Evolutionary conservation across 2,329 filamentous ascomycete genomes (phyloP), one percentile per base, ranked within the genome.

Genomic region (Seiridium unicorne): DNA sequence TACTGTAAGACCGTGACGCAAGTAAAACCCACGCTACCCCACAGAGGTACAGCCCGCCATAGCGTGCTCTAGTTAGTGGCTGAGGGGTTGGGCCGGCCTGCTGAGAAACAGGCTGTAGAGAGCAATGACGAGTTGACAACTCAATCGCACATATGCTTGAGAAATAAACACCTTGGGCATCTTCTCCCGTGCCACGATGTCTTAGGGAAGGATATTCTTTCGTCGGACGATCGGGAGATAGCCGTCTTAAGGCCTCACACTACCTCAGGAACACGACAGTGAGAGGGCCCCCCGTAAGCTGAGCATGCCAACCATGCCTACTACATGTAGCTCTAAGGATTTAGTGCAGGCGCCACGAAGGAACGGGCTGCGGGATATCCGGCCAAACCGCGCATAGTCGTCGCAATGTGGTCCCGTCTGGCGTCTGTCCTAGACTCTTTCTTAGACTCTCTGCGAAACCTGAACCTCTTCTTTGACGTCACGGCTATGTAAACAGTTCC

Each of bases 1-100:
- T 26, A 26, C 18, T 26, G 18, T 26, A 32, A 32, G 35, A 51
- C 49, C 49, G 49, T 51, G 49, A 51, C 49, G 49, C 49, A 51
- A 51, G 35, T 35, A 34, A 51, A 51, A 51, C 49, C 49, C 49
- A 38, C 34, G 31, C 49, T 51, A 51, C 49, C 49, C 49, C 49
- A 51, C 49, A 51, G 49, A 26, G 26, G 49, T 51, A 51, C 36
- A 51, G 35, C n/a, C 18, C 49, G 49, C 36, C 49, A 51, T 32
- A 32, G 49, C n/a, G 10, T 51, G n/a, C 31, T 34, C 49, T 13
- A 35, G 38, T 26, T 13, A 42, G 38, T 13, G 38, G 13, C 7
- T 42, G 38, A 42, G 38, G 38, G 38, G 38, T 42, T 42, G 38
- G 38, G 38, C 38, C 13, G 18, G 18, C 18, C 13, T 42, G 13